A percentile compares a stretch with the other conserved stretches of the same genome.
Conservation (phyloP, 768 basidiomycete genomes). For the Xanthoconium stramineum region DNA sequence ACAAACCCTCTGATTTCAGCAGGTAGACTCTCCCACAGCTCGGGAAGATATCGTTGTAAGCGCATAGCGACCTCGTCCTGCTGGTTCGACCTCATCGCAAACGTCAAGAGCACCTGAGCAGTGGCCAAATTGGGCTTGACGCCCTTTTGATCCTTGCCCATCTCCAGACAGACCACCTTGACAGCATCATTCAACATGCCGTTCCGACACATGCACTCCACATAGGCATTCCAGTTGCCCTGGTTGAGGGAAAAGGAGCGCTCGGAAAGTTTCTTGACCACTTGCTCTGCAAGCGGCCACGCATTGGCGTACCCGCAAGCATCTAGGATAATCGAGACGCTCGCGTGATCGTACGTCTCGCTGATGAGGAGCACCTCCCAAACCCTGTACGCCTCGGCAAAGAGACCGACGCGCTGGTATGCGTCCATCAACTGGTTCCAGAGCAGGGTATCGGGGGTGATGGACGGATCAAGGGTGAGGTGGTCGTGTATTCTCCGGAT, state of each 20-base stretch:
- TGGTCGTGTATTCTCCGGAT: conserved; percentile 69
- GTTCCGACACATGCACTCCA: conserved; percentile 83
- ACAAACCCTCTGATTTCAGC: conserved; percentile 17
- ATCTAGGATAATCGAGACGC: conserved; percentile 82
- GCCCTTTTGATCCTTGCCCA: conserved; percentile 46
- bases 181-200: conserved; percentile 65
- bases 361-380: conserved; percentile 73
- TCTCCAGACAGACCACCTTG: conserved; percentile 59
- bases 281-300: conserved; percentile 47
- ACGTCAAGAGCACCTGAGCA: conserved; percentile 52
- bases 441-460: conserved; percentile 65
- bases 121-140: conserved; percentile 49
- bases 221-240: conserved; percentile 76
- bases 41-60: conserved; percentile 40
- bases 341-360: conserved; percentile 55
- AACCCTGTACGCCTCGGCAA: conserved; percentile 66
- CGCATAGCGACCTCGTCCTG: conserved; percentile 45
- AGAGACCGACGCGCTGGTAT: conserved; percentile 76
- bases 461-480: conserved; percentile 73
- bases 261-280: conserved; percentile 50
- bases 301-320: conserved; percentile 68
- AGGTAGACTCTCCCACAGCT: conserved; percentile 32
- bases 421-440: conserved; percentile 90
- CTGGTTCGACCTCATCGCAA: conserved; percentile 43
- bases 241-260: conserved; percentile 53